Base-by-base conservation (phyloP, 2,329 filamentous ascomycete genomes). In the Septoria petroselini region DNA sequence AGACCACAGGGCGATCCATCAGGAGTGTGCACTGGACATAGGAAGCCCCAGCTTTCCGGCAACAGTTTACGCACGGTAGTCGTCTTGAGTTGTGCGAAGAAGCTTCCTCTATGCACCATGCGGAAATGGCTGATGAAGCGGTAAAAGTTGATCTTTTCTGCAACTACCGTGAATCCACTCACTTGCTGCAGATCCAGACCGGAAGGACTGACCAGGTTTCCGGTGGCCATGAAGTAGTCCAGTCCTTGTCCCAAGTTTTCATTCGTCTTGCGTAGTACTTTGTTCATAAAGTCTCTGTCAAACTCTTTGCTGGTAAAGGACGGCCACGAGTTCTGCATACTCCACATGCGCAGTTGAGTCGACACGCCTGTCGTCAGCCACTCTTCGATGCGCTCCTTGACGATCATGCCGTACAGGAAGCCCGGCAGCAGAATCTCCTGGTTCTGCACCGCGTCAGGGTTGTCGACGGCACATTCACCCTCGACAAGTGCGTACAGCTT, bases 41-140 rank as follows among this genome's bases (percentile, higher is more conserved):
- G 76, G 73, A 96, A 98, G 6, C 93, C 93, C 93, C 93, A 98
- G 61, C 90, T 95, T 68, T 98, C 93, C 1, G 93, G 93, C 15
- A 97, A 74, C 61, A 98, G 76, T 70, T 97, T 98, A 74, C 93
- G 83, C 42, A 98, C 93, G 0, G 93, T 93, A 0, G 93, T 98
- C 0, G 93, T 98, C 73, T 96, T 97, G 58, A 98, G 73, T 68
- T 97, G 88, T 3, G 93, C 93, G 69, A 98, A 98, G 80, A 98
- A 98, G 67, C 89, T 93, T 76, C 93, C 93, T 83, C 93, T 84
- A 74, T 98, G 93, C 50, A 98, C 89, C 90, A 96, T 96, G 60
- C 93, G 86, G 79, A 98, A 98, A 71, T 98, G 93, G 70, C 88
- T 93, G 73, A 98, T 95, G 74, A 97, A 98, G 63, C 93, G 88